phyloP scores from a whole-genome alignment of 2,329 filamentous ascomycete species.

The Trichoderma atroviride region DNA sequence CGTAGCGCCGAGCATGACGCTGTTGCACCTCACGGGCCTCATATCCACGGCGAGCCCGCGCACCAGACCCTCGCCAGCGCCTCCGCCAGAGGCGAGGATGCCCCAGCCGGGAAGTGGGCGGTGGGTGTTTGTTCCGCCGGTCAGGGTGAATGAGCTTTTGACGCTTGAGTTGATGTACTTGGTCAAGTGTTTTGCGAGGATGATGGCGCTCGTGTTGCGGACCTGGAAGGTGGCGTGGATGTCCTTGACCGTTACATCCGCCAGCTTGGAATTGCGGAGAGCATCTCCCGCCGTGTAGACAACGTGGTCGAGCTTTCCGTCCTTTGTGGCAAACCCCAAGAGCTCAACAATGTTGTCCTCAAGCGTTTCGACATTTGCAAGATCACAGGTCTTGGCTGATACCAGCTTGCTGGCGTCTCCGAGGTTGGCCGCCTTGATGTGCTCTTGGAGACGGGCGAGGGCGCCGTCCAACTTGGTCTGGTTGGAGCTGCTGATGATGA shows the following conservation, averaged over 20 bases:
- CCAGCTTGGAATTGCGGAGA: conserved; percentile 42
- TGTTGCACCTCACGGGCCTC: conserved; percentile 64
- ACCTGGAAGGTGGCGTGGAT: conserved; percentile 50
- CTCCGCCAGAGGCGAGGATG: conserved; percentile 51
- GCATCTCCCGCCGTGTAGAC: conserved; percentile 59
- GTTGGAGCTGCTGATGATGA: conserved; percentile 64
- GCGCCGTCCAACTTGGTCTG: conserved; percentile 51
- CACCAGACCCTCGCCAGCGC: conserved; percentile 56
- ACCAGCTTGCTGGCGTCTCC: conserved; percentile 32
- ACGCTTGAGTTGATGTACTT: conserved; percentile 47
- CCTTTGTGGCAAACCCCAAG: conserved; percentile 46
- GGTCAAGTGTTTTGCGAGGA: conserved; percentile 54
- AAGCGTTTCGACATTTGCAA: conserved; percentile 28
- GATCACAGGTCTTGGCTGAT: conserved; percentile 33
- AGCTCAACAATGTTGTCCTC: conserved; percentile 53
- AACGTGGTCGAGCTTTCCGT: conserved; percentile 59
- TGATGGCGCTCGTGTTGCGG: conserved; percentile 53
- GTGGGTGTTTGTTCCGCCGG: conserved; percentile 55
- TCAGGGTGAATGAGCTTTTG: conserved; percentile 57
- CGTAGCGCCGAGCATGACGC: conserved; percentile 59
- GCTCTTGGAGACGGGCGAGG: conserved; percentile 44
- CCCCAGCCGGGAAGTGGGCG: conserved; percentile 56
- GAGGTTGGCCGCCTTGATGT: conserved; percentile 42
- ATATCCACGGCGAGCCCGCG: conserved; percentile 64
- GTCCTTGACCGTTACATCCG: conserved; percentile 45